These are phyloP conservation scores for Apiospora aurea DNA, from an alignment of 2,329 filamentous ascomycete species.

Conservation along the genomic window DNA sequence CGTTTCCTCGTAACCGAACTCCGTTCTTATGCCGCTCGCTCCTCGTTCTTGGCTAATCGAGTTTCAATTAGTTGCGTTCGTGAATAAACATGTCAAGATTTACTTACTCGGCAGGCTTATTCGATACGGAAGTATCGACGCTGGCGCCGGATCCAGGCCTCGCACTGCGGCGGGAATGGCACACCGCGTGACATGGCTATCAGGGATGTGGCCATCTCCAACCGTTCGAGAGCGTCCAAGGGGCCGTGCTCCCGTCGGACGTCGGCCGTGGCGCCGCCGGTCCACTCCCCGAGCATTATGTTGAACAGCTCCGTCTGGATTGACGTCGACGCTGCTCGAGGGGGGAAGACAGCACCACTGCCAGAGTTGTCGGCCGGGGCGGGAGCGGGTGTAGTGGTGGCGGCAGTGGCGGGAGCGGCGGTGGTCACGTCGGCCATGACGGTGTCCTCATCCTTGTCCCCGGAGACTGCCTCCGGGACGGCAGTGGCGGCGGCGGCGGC, in stretches of 20 bases:
- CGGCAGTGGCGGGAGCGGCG: neutral
- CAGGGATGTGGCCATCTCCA: neutral
- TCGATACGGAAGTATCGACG: neutral
- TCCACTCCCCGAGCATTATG: neutral
- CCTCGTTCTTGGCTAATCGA: neutral
- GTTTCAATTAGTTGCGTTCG: neutral
- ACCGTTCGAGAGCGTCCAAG: neutral
- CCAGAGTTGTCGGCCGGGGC: too few relatives aligned
- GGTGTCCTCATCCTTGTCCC: neutral
- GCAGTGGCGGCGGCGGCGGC: too few relatives aligned
- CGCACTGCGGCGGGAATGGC: neutral
- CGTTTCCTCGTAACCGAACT: too few relatives aligned
- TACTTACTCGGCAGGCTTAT: neutral
- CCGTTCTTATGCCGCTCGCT: neutral
- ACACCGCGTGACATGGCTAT: neutral
- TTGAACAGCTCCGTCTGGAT: neutral
- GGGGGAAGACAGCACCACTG: neutral
- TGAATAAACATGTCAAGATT: neutral
- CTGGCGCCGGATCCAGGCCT: neutral
- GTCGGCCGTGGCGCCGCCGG: neutral
- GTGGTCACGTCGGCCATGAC: too few relatives aligned
- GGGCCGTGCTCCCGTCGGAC: neutral
- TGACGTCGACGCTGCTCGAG: neutral
- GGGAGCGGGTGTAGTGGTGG: neutral
- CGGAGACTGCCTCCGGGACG: neutral